Evolutionary conservation across 1,284 basidiomycete genomes (phyloP).

Genomic region (Ceratobasidium sp.): DNA sequence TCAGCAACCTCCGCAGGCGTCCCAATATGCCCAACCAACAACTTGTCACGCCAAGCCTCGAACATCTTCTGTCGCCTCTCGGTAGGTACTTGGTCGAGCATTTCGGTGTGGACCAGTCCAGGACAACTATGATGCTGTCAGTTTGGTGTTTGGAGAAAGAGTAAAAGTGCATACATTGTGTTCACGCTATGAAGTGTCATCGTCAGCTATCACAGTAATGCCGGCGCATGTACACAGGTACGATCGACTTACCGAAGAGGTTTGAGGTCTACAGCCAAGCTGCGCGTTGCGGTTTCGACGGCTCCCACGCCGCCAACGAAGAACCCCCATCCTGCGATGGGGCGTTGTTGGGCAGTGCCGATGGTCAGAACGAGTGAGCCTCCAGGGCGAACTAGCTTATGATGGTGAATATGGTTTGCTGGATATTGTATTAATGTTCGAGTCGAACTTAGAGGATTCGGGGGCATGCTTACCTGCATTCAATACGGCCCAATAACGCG

Average conservation of each 20-base stretch:
- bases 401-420: slow-evolving; percentile 31
- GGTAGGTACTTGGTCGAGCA: background rate
- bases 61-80: background rate
- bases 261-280: slow-evolving; percentile 29
- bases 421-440: background rate
- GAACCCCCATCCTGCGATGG: slow-evolving; percentile 4
- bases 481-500: slow-evolving; percentile 4
- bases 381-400: slow-evolving; percentile 4
- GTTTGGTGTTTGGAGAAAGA: too few relatives aligned
- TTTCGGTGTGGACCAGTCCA: slow-evolving; percentile 21
- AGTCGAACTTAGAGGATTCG: background rate
- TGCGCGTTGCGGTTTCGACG: slow-evolving; percentile 22
- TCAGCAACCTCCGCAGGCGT: slow-evolving; percentile 37
- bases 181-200: background rate
- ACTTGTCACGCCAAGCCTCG: background rate
- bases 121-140: background rate
- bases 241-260: slow-evolving; percentile 7
- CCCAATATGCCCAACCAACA: slow-evolving; percentile 18
- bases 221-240: background rate
- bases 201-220: background rate
- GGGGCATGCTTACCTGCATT: slow-evolving; percentile 3
- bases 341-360: background rate
- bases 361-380: slow-evolving; percentile 26
- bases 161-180: slow-evolving; percentile 9
- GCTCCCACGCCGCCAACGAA: background rate